Percentiles rank a stretch among this genome's conserved stretches.
Conservation (phyloP, 2,329 filamentous ascomycete genomes). For the Cyphellophora attinorum region DNA sequence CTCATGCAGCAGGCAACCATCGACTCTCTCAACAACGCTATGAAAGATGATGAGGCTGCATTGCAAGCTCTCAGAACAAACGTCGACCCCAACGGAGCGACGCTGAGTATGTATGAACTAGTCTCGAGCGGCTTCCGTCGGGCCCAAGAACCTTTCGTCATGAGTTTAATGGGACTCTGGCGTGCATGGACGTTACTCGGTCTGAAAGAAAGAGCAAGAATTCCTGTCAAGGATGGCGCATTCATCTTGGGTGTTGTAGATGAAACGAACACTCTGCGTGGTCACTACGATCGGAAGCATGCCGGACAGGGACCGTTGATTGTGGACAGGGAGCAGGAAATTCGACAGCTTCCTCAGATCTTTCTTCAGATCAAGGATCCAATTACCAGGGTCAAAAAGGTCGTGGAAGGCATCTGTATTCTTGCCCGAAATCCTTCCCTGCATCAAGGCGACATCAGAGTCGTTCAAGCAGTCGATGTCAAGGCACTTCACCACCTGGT, state of each 20-base stretch:
- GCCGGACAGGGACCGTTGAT: constrained; percentile 19
- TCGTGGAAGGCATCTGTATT: constrained; percentile 69
- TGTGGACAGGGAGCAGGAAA: constrained; percentile 30
- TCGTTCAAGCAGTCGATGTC: constrained; percentile 74
- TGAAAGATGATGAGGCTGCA: constrained; percentile 56
- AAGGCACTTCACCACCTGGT: constrained; percentile 64
- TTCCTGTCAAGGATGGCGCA: constrained; percentile 71
- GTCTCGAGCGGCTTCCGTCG: constrained; percentile 71
- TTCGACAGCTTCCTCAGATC: constrained; percentile 63
- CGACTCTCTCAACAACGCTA: constrained; percentile 56
- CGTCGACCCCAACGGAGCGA: constrained; percentile 78
- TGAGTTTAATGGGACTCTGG: constrained; percentile 74
- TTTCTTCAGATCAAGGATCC: constrained; percentile 71
- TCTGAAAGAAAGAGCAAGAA: constrained; percentile 84
- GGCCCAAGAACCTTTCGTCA: constrained; percentile 66
- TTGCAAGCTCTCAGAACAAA: constrained; percentile 60
- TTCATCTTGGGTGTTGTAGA: constrained; percentile 85
- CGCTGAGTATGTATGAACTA: constrained; percentile 64
- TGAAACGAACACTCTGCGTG: constrained; percentile 66
- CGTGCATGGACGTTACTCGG: constrained; percentile 79
- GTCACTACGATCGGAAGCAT: constrained; percentile 53
- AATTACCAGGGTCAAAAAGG: constrained; percentile 45
- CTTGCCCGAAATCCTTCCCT: constrained; percentile 88
- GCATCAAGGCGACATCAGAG: constrained; percentile 82
- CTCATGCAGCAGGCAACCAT: constrained; percentile 61